phyloP scores from a whole-genome alignment of 192 early-diverging fungal genomes.

The Thamnidium elegans region DNA sequence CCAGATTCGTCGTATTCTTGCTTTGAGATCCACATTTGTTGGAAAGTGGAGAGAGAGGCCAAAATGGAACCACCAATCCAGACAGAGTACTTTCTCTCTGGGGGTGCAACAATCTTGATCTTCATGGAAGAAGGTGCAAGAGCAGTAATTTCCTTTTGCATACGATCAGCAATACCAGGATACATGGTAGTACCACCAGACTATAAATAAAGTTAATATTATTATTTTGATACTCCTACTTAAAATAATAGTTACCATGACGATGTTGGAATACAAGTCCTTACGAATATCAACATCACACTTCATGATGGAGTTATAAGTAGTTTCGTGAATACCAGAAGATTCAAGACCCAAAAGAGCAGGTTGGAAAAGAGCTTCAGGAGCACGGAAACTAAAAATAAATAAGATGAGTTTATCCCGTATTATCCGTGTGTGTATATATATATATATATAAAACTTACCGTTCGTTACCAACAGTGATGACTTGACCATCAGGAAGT shows the following conservation, averaged over 20 bases:
- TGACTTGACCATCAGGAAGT: conserved; percentile 97
- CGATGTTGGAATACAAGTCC: conserved; percentile 95
- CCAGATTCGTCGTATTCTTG: conserved; percentile 59
- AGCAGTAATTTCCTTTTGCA: conserved; percentile 94
- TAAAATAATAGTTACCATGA: conserved; percentile 46
- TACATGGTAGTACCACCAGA: conserved; percentile 97
- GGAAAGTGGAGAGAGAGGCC: conserved; percentile 95
- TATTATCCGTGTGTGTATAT: too few relatives aligned
- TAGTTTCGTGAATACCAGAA: conserved; percentile 93
- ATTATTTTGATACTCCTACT: not conserved
- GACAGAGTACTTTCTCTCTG: conserved; percentile 97
- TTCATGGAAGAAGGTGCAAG: conserved; percentile 90
- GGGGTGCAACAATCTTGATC: conserved; percentile 94
- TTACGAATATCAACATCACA: conserved; percentile 94
- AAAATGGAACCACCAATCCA: conserved; percentile 98
- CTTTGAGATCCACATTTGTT: conserved; percentile 97
- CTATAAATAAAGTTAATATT: not conserved
- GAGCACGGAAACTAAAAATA: conserved; percentile 74
- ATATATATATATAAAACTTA: too few relatives aligned
- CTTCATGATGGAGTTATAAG: conserved; percentile 95
- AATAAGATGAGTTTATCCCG: not conserved
- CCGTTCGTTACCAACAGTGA: conserved; percentile 94
- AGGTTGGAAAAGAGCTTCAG: conserved; percentile 97
- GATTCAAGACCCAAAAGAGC: conserved; percentile 84
- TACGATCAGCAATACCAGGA: conserved; percentile 91